A percentile compares a stretch with the other conserved stretches of the same genome.
Conservation (phyloP, 805 yeast genomes). For the Komagataella kurtzmanii region DNA sequence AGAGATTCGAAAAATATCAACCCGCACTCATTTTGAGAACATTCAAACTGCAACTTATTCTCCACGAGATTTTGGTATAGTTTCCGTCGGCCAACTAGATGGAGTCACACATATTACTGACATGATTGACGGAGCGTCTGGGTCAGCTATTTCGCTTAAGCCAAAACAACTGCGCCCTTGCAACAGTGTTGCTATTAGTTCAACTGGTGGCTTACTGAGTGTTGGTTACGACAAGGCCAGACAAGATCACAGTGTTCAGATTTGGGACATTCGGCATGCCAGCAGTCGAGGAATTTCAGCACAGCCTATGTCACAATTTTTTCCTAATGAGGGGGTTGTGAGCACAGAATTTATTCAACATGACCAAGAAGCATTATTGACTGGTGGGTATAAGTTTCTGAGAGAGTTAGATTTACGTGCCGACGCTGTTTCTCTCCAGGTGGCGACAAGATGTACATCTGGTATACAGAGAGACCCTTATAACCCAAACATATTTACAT, state of each 20-base stretch:
- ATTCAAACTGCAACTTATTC: conserved; percentile 61
- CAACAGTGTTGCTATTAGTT: conserved; percentile 59
- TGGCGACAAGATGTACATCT: conserved; percentile 61
- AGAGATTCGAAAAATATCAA: not conserved
- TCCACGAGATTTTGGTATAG: conserved; percentile 35
- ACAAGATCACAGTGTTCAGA: conserved; percentile 60
- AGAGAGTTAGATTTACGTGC: conserved; percentile 67
- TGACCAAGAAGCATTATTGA: conserved; percentile 38
- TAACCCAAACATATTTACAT: conserved; percentile 52
- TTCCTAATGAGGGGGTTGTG: conserved; percentile 63
- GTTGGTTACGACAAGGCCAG: conserved; percentile 71
- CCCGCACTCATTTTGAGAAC: conserved; percentile 29
- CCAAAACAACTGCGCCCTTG: conserved; percentile 66
- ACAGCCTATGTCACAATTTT: conserved; percentile 41
- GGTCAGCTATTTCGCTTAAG: conserved; percentile 26
- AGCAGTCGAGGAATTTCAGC: conserved; percentile 29
- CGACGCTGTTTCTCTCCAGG: conserved; percentile 53
- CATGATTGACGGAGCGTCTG: conserved; percentile 20
- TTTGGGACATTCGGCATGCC: conserved; percentile 68
- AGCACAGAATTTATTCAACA: conserved; percentile 57
- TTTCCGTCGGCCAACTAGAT: conserved; percentile 63
- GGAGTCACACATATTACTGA: conserved; percentile 58
- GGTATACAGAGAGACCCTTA: conserved; percentile 61
- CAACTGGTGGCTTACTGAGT: conserved; percentile 44
- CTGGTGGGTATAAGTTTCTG: conserved; percentile 65